Conservation (phyloP, 805 yeast genomes). For the Kluyveromyces aestuarii region DNA sequence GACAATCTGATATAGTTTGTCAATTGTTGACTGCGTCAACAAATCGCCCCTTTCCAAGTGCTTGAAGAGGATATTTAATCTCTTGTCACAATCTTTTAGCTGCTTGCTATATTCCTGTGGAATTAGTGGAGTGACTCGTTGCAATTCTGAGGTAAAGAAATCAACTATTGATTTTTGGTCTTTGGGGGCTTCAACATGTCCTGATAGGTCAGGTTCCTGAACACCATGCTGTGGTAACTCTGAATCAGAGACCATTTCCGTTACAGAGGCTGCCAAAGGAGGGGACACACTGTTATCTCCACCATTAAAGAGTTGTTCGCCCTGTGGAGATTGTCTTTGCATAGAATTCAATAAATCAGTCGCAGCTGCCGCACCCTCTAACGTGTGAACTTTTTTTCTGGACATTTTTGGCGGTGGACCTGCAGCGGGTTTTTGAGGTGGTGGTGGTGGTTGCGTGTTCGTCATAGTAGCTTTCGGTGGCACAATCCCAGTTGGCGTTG, state of each 20-base stretch:
- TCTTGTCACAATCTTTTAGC: constrained; percentile 70
- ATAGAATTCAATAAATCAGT: constrained; percentile 14
- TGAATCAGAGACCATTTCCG: constrained; percentile 8
- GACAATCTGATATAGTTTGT: constrained; percentile 43
- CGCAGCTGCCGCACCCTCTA: constrained; percentile 16
- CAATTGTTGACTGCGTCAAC: constrained; percentile 47
- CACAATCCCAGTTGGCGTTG: constrained; percentile 3
- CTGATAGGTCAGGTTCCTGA: no score
- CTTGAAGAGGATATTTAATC: constrained; percentile 67
- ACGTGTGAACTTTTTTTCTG: constrained; percentile 15
- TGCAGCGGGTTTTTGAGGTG: constrained; percentile 21
- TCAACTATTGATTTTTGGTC: constrained; percentile 49
- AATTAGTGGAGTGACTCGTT: constrained; percentile 56
- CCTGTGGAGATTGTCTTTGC: constrained; percentile 6
- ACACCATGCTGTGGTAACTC: constrained; percentile 44
- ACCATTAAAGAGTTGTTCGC: not conserved
- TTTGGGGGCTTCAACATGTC: constrained; percentile 52
- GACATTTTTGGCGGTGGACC: constrained; percentile 28
- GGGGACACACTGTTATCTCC: not conserved
- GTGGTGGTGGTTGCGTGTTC: constrained; percentile 11
- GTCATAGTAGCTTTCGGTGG: constrained; percentile 14
- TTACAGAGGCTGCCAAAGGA: constrained; percentile 18
- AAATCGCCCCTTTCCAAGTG: constrained; percentile 68
- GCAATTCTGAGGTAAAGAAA: constrained; percentile 46
- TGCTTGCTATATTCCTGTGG: constrained; percentile 71